phyloP scores from a whole-genome alignment of 2,329 filamentous ascomycete species.

The Calonectria pseudoreteaudii region DNA sequence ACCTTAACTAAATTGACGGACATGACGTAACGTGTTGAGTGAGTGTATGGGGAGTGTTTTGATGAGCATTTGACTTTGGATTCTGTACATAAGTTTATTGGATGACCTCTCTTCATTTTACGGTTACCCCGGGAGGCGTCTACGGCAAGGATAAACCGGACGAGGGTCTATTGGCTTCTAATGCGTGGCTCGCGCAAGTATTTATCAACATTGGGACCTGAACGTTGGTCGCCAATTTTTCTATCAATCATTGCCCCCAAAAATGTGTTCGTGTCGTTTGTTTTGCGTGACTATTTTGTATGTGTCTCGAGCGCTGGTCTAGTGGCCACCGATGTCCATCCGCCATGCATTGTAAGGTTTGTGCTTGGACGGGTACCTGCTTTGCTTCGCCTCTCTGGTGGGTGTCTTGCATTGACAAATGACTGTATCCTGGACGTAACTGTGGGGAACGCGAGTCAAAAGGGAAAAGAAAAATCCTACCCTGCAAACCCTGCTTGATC shows the following conservation, averaged over 20 bases:
- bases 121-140: constrained; percentile 44
- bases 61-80: constrained; percentile 34
- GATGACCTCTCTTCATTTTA: constrained; percentile 41
- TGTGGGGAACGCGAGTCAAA: constrained; percentile 24
- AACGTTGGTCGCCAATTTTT: constrained; percentile 14
- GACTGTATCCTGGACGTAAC: not conserved
- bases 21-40: constrained; percentile 33
- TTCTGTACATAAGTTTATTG: constrained; percentile 43
- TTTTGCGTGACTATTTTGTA: not conserved
- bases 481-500: not conserved
- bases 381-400: constrained; percentile 5
- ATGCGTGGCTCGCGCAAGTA: constrained; percentile 37
- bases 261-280: not conserved
- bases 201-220: constrained; percentile 39
- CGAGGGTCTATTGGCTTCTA: constrained; percentile 35
- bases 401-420: constrained; percentile 14
- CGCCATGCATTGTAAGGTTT: not conserved
- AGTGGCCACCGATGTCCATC: not conserved
- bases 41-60: constrained; percentile 37
- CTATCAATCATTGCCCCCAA: not conserved
- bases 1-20: constrained; percentile 45
- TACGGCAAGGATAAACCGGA: constrained; percentile 35
- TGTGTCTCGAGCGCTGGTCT: not conserved
- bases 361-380: constrained; percentile 12
- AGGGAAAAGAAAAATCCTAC: not conserved